Evolutionary conservation across 1,284 basidiomycete species (phyloP).

Genomic region (Vanrija humicola): DNA sequence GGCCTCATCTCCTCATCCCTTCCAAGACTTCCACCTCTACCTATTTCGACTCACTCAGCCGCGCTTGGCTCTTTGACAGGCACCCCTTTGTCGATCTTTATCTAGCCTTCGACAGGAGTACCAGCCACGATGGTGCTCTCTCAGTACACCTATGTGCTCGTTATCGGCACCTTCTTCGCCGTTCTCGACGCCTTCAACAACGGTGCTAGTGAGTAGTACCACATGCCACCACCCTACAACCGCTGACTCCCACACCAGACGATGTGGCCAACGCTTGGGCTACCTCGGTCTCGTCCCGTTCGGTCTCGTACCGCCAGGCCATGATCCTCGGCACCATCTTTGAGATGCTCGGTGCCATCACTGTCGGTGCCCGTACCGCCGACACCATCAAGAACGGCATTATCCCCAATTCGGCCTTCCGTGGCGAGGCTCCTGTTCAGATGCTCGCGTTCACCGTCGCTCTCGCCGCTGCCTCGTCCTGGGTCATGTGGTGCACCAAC

Average conservation of each 20-base stretch:
- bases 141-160: slow-evolving; percentile 51
- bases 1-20: no score
- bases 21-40: no score
- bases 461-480: slow-evolving; percentile 45
- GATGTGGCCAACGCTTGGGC: slow-evolving; percentile 53
- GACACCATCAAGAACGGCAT: slow-evolving; percentile 55
- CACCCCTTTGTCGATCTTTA: no score
- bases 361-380: slow-evolving; percentile 50
- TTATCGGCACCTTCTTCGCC: slow-evolving; percentile 51
- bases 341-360: slow-evolving; percentile 51
- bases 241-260: slow-evolving; percentile 6
- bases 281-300: slow-evolving; percentile 52
- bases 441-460: slow-evolving; percentile 53
- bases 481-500: slow-evolving; percentile 51
- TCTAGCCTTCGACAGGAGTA: no score
- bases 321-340: slow-evolving; percentile 51
- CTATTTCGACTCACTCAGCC: no score
- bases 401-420: slow-evolving; percentile 48
- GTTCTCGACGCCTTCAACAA: slow-evolving; percentile 54
- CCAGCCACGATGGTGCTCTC: slow-evolving; percentile 16
- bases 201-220: slow-evolving; percentile 34
- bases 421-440: slow-evolving; percentile 50
- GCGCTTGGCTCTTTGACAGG: no score
- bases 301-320: slow-evolving; percentile 51
- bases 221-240: not conserved